Conservation (phyloP, 2,329 filamentous ascomycete genomes). For the Chalara sp. region DNA sequence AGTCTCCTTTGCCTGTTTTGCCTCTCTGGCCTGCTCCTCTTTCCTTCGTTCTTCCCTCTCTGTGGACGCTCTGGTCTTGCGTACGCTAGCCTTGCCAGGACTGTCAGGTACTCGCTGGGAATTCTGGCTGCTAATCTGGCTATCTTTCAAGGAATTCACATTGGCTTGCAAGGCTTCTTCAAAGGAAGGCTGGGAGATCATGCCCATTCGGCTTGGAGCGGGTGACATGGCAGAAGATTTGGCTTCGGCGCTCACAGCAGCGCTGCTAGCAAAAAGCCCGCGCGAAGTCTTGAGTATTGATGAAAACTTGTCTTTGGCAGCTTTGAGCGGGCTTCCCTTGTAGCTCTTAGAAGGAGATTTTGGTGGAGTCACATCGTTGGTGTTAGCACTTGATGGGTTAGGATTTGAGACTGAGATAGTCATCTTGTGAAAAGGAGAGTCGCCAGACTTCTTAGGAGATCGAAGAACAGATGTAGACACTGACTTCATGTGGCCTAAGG, state of each 20-base stretch:
- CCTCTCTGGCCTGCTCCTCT: conserved; percentile 55
- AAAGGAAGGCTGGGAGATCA: conserved; percentile 39
- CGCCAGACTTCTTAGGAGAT: conserved; percentile 37
- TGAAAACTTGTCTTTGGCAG: conserved; percentile 87
- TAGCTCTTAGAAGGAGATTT: conserved; percentile 51
- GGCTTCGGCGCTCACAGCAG: conserved; percentile 54
- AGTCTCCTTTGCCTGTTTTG: conserved; percentile 51
- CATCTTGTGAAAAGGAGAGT: conserved; percentile 42
- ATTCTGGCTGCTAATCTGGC: conserved; percentile 18
- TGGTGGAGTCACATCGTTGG: conserved; percentile 19
- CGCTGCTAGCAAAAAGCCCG: conserved; percentile 75
- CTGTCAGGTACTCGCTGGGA: conserved; percentile 12
- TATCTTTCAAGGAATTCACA: conserved; percentile 40
- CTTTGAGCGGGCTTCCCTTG: conserved; percentile 76
- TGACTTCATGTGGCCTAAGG: conserved; percentile 52
- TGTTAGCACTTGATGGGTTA: conserved; percentile 41
- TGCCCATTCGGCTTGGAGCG: conserved; percentile 39
- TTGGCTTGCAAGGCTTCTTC: conserved; percentile 31
- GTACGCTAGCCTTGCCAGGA: conserved; percentile 22
- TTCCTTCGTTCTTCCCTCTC: conserved; percentile 55
- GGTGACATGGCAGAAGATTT: conserved; percentile 52
- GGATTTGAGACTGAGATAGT: conserved; percentile 54
- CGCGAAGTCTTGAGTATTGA: conserved; percentile 86
- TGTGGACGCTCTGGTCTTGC: conserved; percentile 49
- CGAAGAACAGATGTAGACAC: conserved; percentile 52